phyloP scores from a whole-genome alignment of 129 eudicot genomes.

The Chrysanthemum lavandulifolium region DNA sequence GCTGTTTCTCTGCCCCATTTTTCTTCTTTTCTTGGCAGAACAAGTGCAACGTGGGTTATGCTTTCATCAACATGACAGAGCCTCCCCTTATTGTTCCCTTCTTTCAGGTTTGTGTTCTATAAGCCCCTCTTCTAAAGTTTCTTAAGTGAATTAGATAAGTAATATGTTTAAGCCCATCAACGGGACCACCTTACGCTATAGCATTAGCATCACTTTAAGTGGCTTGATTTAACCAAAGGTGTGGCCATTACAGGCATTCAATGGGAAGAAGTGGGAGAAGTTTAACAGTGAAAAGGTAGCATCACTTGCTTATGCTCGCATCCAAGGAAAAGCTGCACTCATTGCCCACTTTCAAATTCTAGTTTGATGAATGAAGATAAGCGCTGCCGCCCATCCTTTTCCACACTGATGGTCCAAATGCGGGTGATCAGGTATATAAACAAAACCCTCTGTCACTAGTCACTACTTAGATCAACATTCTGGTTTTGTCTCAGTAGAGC shows the following conservation, averaged over 20 bases:
- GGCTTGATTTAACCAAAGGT: not conserved
- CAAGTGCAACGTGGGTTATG: slow-evolving; percentile 98
- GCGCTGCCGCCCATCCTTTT: slow-evolving; percentile 92
- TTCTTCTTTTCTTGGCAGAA: slow-evolving; percentile 56
- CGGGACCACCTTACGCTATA: not conserved
- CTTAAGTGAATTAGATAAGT: not conserved
- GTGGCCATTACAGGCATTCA: slow-evolving; percentile 57
- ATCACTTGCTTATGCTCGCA: slow-evolving; percentile 93
- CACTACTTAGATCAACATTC: not conserved
- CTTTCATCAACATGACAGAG: slow-evolving; percentile 93
- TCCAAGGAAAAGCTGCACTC: slow-evolving; percentile 95
- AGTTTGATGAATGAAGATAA: slow-evolving; percentile 99
- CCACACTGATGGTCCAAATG: slow-evolving; percentile 94
- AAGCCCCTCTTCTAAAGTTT: not conserved
- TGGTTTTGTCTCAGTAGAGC: not conserved
- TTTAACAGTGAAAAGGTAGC: slow-evolving; percentile 99
- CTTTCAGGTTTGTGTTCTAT: slow-evolving; percentile 56
- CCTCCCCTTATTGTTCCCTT: slow-evolving; percentile 80
- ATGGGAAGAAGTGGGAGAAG: slow-evolving; percentile 98
- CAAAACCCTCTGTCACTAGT: not conserved
- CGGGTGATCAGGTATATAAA: slow-evolving; percentile 87
- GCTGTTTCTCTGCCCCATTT: not conserved
- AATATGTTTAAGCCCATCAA: not conserved
- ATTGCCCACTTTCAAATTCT: slow-evolving; percentile 96
- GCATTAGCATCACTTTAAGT: not conserved